Evolutionary conservation across 2,329 filamentous ascomycete species (phyloP).

Genomic region (Didymella segeticola): DNA sequence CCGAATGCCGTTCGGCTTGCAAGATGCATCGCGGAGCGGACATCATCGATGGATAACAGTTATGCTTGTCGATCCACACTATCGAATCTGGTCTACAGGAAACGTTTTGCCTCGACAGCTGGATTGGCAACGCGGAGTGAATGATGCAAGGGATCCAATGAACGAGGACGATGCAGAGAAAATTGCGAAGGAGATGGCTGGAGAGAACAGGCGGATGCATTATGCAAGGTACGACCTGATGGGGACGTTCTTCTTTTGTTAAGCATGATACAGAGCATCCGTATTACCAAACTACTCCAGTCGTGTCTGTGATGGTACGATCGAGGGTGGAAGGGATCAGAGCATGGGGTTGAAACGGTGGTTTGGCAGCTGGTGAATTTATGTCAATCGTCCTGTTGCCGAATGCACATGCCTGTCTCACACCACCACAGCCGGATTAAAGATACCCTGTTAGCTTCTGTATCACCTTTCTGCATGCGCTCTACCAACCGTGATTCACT

Average conservation of each 20-base stretch:
- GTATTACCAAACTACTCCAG: too few relatives aligned
- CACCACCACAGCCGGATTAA: too few relatives aligned
- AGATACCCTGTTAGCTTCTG: too few relatives aligned
- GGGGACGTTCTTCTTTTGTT: not conserved
- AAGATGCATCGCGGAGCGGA: not conserved
- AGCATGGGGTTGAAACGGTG: too few relatives aligned
- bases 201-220: not conserved
- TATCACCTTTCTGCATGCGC: too few relatives aligned
- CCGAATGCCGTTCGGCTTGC: not conserved
- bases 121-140: not conserved
- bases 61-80: not conserved
- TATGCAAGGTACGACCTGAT: not conserved
- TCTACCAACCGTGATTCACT: too few relatives aligned
- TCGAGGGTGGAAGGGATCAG: too few relatives aligned
- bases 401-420: too few relatives aligned
- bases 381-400: too few relatives aligned
- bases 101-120: not conserved
- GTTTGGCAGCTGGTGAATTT: too few relatives aligned
- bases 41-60: not conserved
- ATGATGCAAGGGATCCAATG: not conserved
- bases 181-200: not conserved
- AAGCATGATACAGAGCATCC: not conserved
- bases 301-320: too few relatives aligned
- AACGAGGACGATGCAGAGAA: not conserved
- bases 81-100: not conserved